A percentile compares a stretch with the other conserved stretches of the same genome.
phyloP scores from a whole-genome alignment of 1,139 yeast genomes.

The Pneumocystis oryctolagi region DNA sequence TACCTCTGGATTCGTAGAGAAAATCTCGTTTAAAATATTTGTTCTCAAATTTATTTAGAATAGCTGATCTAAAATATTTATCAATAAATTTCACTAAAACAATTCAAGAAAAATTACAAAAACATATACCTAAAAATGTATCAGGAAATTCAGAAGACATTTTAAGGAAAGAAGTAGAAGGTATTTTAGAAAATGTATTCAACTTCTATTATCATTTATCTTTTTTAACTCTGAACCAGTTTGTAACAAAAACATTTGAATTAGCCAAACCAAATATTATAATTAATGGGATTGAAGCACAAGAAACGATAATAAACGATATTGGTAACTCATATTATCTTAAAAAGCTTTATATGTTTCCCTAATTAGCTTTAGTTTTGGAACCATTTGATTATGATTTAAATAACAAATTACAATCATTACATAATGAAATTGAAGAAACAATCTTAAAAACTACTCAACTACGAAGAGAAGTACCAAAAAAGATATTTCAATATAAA shows the following conservation, averaged over 20 bases:
- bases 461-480: not conserved
- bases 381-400: not conserved
- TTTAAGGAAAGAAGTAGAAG: not conserved
- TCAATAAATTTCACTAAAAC: not conserved
- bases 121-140: not conserved
- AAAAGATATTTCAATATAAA: not conserved
- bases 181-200: not conserved
- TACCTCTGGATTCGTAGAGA: not conserved
- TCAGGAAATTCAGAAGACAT: not conserved
- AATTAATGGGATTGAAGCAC: not conserved
- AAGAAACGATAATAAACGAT: not conserved
- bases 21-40: not conserved
- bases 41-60: not conserved
- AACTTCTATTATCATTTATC: not conserved
- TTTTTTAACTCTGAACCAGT: not conserved
- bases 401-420: not conserved
- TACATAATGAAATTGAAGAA: constrained; percentile 1
- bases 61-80: not conserved
- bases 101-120: not conserved
- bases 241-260: not conserved
- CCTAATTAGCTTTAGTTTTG: not conserved
- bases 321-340: not conserved
- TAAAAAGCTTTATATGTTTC: not conserved
- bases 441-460: not conserved
- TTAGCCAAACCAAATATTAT: not conserved